A percentile compares a stretch with the other conserved stretches of the same genome.
Conservation (phyloP, 2,329 filamentous ascomycete species). For the Fusarium fujikuroi region DNA sequence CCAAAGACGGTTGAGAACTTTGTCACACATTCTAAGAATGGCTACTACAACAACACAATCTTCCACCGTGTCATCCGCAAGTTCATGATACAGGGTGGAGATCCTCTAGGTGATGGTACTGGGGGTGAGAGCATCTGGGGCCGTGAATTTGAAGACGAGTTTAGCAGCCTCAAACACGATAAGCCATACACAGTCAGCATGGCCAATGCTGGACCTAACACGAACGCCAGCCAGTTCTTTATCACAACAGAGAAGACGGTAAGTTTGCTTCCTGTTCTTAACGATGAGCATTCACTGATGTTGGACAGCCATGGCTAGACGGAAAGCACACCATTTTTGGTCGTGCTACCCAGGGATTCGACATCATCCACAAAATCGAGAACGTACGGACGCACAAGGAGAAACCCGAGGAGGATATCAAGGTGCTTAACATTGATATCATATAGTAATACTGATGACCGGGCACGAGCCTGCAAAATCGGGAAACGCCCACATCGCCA, state of each 20-base stretch:
- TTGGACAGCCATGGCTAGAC: slow-evolving; percentile 83
- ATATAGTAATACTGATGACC: slow-evolving; percentile 48
- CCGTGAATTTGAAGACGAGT: slow-evolving; percentile 94
- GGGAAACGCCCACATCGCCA: not conserved
- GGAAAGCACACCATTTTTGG: slow-evolving; percentile 98
- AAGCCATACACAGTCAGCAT: slow-evolving; percentile 97
- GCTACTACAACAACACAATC: slow-evolving; percentile 97
- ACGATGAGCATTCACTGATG: slow-evolving; percentile 16
- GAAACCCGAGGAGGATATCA: slow-evolving; percentile 96
- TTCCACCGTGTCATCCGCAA: slow-evolving; percentile 98
- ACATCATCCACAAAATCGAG: slow-evolving; percentile 96
- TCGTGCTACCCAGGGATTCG: slow-evolving; percentile 86
- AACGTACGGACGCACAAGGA: slow-evolving; percentile 88
- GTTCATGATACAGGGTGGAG: slow-evolving; percentile 99
- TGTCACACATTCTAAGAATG: slow-evolving; percentile 86
- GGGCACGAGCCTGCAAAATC: not conserved
- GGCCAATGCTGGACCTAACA: slow-evolving; percentile 96
- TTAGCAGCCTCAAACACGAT: slow-evolving; percentile 90
- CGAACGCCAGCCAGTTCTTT: slow-evolving; percentile 97
- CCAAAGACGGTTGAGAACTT: slow-evolving; percentile 98
- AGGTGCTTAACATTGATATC: slow-evolving; percentile 88
- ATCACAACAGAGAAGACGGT: slow-evolving; percentile 97
- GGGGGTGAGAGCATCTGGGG: slow-evolving; percentile 93
- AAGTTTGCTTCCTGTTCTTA: slow-evolving; percentile 50
- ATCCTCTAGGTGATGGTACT: slow-evolving; percentile 90